Conservation (phyloP, 1,284 basidiomycete species). For the Rhodotorula sp. region DNA sequence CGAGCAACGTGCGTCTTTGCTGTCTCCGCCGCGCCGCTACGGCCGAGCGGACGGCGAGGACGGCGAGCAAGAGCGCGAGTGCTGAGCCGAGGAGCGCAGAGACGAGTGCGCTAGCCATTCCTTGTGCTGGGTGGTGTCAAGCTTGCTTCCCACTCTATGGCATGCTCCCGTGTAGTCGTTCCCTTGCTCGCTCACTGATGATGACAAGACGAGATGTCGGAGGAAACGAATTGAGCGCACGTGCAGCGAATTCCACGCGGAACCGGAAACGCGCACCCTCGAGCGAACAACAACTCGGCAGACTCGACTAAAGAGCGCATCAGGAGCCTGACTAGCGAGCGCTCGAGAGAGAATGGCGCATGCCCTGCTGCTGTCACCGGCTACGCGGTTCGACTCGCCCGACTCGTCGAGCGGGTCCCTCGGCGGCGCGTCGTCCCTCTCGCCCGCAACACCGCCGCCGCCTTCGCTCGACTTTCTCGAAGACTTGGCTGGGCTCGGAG, state of each 20-base stretch:
- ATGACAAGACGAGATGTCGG: no score
- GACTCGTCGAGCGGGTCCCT: slow-evolving; percentile 5
- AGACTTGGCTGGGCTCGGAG: background rate
- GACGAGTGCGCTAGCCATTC: no score
- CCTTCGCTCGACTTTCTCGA: slow-evolving; percentile 31
- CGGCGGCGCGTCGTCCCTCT: background rate
- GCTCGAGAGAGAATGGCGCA: slow-evolving; percentile 1
- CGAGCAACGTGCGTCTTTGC: background rate
- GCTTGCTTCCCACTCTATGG: no score
- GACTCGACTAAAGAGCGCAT: no score
- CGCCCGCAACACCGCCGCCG: slow-evolving; percentile 16
- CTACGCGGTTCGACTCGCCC: slow-evolving; percentile 12
- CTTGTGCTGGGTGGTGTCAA: no score
- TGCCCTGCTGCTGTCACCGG: slow-evolving; percentile 4
- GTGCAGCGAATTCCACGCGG: no score
- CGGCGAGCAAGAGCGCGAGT: background rate
- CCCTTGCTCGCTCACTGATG: no score
- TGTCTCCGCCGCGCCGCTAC: background rate
- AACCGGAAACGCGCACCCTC: no score
- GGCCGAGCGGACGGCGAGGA: background rate
- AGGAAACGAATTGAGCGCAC: no score
- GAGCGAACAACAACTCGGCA: no score
- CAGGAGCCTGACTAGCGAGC: no score
- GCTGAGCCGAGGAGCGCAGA: background rate
- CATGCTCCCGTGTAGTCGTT: no score